A percentile compares a stretch with the other conserved stretches of the same genome.
Conservation (phyloP, 345 rosid species). For the Salix udensis region DNA sequence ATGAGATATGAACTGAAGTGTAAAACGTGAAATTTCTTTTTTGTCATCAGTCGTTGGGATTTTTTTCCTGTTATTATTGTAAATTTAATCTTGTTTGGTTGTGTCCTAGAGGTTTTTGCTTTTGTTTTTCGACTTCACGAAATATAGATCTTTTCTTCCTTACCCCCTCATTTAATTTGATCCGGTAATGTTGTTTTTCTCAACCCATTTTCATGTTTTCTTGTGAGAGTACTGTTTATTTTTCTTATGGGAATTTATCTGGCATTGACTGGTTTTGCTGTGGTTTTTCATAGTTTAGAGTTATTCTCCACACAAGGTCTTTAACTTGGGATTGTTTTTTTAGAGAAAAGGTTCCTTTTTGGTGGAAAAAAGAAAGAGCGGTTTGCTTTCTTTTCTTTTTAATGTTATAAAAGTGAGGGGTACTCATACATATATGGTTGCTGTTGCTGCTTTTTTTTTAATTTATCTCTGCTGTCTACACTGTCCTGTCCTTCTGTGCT, state of each 20-base stretch:
- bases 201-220: not conserved
- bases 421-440: not conserved
- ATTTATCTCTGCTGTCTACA: not conserved
- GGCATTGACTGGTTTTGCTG: not conserved
- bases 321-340: slow-evolving; percentile 18
- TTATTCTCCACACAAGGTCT: slow-evolving; percentile 8
- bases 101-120: not conserved
- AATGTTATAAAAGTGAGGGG: not conserved
- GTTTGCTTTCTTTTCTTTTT: not conserved
- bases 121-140: not conserved
- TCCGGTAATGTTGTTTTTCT: not conserved
- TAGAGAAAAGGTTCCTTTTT: not conserved
- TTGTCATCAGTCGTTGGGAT: not conserved
- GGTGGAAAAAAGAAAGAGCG: slow-evolving; percentile 3
- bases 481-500: slow-evolving; percentile 2
- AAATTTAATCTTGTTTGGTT: not conserved
- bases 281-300: not conserved
- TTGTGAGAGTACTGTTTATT: not conserved
- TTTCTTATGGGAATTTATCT: not conserved
- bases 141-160: not conserved
- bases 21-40: not conserved
- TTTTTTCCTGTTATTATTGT: not conserved
- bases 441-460: not conserved
- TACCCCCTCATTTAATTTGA: not conserved
- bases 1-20: not conserved